A percentile compares a stretch with the other conserved stretches of the same genome.
These are phyloP conservation scores for Ophiobolus disseminans DNA, from an alignment of 2,329 filamentous ascomycete species.

Conservation along the genomic window DNA sequence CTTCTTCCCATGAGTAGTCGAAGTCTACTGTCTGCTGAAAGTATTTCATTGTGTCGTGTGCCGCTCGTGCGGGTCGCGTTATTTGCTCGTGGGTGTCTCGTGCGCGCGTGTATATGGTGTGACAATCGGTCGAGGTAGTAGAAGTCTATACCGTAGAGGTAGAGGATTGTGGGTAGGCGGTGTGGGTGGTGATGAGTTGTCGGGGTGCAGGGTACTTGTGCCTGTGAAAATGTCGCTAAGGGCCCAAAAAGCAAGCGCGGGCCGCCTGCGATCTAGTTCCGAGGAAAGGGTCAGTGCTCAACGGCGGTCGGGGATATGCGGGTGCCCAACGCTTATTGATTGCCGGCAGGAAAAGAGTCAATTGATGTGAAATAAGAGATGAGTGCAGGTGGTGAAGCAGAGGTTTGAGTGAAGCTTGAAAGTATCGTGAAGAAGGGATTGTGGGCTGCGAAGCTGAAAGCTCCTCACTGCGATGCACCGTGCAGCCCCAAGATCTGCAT, in stretches of 20 bases:
- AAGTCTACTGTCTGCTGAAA: conserved; percentile 90
- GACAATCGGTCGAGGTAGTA: background rate
- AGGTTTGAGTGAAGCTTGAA: background rate
- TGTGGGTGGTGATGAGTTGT: conserved; percentile 12
- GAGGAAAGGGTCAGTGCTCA: conserved; percentile 16
- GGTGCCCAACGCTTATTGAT: conserved; percentile 21
- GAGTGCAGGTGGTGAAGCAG: background rate
- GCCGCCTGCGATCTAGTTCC: conserved; percentile 9
- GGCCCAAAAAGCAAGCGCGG: conserved; percentile 21
- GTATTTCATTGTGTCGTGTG: conserved; percentile 77
- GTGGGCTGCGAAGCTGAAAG: conserved; percentile 1
- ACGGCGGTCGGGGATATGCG: conserved; percentile 22
- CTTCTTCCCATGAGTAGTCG: conserved; percentile 98
- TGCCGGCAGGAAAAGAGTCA: conserved; percentile 5
- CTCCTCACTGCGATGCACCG: conserved; percentile 1
- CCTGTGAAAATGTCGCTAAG: conserved; percentile 24
- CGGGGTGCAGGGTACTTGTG: conserved; percentile 18
- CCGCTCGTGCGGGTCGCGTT: conserved; percentile 15
- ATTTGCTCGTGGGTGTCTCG: background rate
- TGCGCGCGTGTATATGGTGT: background rate
- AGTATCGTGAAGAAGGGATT: background rate
- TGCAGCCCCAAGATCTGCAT: conserved; percentile 10
- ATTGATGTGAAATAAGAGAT: background rate
- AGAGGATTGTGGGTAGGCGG: background rate
- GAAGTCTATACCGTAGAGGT: background rate